Conservation (phyloP, 305 asterid species). For the Plantago coronopus region DNA sequence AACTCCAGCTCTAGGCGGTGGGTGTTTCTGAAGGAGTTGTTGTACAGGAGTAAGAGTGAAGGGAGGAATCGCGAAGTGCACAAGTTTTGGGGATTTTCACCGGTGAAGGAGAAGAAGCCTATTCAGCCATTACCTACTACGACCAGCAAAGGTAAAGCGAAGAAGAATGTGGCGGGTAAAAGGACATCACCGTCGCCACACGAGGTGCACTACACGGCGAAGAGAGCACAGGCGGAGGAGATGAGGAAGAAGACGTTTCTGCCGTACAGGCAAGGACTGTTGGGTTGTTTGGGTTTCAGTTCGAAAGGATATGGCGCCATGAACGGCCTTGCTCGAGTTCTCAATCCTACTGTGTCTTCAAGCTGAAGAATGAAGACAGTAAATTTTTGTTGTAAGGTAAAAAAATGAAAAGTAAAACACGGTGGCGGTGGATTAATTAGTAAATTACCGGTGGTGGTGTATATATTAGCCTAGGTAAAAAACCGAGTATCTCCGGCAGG, state of each 20-base stretch:
- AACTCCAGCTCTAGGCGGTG: constrained; percentile 67
- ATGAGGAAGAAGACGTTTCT: constrained; percentile 84
- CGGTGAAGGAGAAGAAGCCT: constrained; percentile 53
- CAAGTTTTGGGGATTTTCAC: constrained; percentile 76
- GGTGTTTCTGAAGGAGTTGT: constrained; percentile 81
- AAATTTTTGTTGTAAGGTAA: not conserved
- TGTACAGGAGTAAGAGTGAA: constrained; percentile 86
- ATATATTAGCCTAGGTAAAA: not conserved
- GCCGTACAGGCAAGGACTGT: constrained; percentile 78
- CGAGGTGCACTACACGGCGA: constrained; percentile 69
- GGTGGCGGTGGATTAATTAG: not conserved
- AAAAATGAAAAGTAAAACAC: too few relatives aligned
- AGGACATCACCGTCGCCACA: constrained; percentile 52
- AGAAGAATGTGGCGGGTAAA: constrained; percentile 44
- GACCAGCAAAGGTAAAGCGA: constrained; percentile 17
- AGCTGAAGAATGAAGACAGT: constrained; percentile 24
- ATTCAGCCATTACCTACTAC: constrained; percentile 8
- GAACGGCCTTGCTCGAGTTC: constrained; percentile 52
- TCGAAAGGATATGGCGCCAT: constrained; percentile 55
- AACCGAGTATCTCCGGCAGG: too few relatives aligned
- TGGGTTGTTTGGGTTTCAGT: constrained; percentile 82
- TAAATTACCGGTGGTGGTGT: constrained; percentile 11
- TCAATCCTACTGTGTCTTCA: constrained; percentile 51
- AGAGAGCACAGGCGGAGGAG: constrained; percentile 89
- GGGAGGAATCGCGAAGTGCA: constrained; percentile 55